Evolutionary conservation across 345 rosid species (phyloP).

Genomic region (Eucalyptus guilfoylei): DNA sequence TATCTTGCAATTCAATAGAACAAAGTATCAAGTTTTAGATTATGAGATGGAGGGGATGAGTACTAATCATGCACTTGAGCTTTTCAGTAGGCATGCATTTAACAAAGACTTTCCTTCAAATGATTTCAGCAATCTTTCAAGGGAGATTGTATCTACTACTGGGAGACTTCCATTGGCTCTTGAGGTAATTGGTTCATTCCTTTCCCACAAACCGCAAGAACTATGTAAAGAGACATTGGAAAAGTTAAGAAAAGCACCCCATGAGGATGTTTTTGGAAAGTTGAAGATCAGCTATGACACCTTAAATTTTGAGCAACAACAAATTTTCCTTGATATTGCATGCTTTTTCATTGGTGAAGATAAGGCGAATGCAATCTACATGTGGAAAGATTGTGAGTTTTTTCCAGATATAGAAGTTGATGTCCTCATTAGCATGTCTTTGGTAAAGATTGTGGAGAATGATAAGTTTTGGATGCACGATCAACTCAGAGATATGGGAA

Average conservation of each 20-base stretch:
- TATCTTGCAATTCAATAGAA: background rate
- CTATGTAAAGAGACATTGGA: background rate
- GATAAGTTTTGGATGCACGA: background rate
- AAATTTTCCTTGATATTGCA: background rate
- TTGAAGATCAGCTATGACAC: background rate
- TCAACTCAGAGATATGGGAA: background rate
- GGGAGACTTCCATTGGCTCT: background rate
- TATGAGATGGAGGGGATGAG: background rate
- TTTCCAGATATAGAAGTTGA: fast-evolving
- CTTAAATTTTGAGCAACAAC: background rate
- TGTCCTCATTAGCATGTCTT: background rate
- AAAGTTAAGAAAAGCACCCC: background rate
- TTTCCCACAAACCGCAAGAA: background rate
- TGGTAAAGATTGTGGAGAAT: background rate
- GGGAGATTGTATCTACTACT: fast-evolving
- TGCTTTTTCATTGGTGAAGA: background rate
- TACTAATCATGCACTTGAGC: background rate
- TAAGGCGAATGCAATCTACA: background rate
- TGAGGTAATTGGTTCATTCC: background rate
- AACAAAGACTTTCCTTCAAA: background rate
- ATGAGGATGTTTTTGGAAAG: background rate
- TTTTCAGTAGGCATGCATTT: background rate
- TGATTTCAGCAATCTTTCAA: background rate
- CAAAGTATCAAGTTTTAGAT: background rate
- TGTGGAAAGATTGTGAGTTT: background rate